Evolutionary conservation across 75 land plant genomes (phyloP).

Genomic region (Cupressus sempervirens): DNA sequence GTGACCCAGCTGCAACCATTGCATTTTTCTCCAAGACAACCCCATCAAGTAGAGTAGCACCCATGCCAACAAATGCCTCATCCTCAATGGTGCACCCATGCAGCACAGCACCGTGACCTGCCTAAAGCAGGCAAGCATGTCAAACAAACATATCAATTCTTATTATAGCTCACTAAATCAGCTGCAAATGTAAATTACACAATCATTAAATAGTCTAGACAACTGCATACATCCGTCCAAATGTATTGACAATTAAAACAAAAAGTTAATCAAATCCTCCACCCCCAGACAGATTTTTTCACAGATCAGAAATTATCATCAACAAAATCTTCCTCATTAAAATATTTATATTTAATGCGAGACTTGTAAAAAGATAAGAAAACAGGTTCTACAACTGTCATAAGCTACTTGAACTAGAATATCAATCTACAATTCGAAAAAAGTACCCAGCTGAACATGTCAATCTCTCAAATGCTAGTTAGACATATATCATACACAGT

Average conservation of each 20-base stretch:
- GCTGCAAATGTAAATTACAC: background rate
- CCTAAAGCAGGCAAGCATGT: constrained; percentile 13
- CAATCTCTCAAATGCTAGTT: background rate
- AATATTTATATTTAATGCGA: background rate
- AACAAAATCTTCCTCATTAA: background rate
- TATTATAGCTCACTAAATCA: background rate
- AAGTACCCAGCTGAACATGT: background rate
- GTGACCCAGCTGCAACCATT: constrained; percentile 33
- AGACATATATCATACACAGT: background rate
- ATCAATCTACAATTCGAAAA: background rate
- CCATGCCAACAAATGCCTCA: constrained; percentile 33
- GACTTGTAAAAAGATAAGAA: background rate
- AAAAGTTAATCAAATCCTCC: background rate
- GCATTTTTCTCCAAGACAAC: constrained; percentile 24
- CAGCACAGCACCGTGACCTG: constrained; percentile 36
- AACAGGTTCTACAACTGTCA: background rate
- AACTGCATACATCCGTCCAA: background rate
- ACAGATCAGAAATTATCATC: background rate
- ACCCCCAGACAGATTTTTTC: background rate
- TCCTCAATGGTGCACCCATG: constrained; percentile 37
- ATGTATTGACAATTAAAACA: background rate
- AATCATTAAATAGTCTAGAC: background rate
- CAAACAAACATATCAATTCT: background rate
- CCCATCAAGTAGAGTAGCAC: constrained; percentile 31
- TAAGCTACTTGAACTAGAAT: background rate